Conservation (phyloP, 805 yeast genomes). For the Yamadazyma insecticola region DNA sequence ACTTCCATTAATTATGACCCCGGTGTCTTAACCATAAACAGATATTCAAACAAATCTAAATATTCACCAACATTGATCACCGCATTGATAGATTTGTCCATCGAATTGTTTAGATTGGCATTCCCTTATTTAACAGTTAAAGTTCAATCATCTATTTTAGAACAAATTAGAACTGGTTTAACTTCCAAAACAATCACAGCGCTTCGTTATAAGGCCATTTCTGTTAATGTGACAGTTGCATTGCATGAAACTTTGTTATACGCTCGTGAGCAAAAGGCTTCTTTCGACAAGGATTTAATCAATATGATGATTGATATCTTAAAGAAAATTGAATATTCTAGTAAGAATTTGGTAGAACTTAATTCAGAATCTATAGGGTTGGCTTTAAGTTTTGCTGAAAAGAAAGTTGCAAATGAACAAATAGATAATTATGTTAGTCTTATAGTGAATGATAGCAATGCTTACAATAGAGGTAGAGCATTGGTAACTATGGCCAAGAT, state of each 20-base stretch:
- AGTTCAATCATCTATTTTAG: conserved; percentile 84
- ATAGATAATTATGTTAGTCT: conserved; percentile 42
- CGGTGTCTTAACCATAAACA: conserved; percentile 17
- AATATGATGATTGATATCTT: conserved; percentile 48
- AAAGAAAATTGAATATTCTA: conserved; percentile 35
- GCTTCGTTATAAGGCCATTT: conserved; percentile 42
- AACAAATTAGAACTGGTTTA: conserved; percentile 58
- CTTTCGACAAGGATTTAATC: conserved; percentile 32
- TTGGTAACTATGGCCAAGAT: conserved; percentile 27
- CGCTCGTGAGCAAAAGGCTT: conserved; percentile 13
- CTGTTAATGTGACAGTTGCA: conserved; percentile 61
- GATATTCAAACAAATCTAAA: conserved; percentile 20
- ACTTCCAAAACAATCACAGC: conserved; percentile 34
- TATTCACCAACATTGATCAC: conserved; percentile 26
- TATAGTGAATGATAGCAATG: conserved; percentile 62
- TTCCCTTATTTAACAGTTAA: conserved; percentile 71
- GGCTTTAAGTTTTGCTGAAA: conserved; percentile 22
- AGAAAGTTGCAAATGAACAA: conserved; percentile 18
- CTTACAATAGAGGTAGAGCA: conserved; percentile 50
- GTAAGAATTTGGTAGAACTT: conserved; percentile 37
- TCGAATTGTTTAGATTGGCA: conserved; percentile 66
- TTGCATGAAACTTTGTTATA: conserved; percentile 46
- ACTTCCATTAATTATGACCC: conserved; percentile 34
- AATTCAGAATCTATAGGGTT: conserved; percentile 60
- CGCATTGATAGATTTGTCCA: conserved; percentile 65